A percentile compares a stretch with the other conserved stretches of the same genome.
phyloP scores from a whole-genome alignment of 352 stramenopile genomes.

The Phytophthora rubi region DNA sequence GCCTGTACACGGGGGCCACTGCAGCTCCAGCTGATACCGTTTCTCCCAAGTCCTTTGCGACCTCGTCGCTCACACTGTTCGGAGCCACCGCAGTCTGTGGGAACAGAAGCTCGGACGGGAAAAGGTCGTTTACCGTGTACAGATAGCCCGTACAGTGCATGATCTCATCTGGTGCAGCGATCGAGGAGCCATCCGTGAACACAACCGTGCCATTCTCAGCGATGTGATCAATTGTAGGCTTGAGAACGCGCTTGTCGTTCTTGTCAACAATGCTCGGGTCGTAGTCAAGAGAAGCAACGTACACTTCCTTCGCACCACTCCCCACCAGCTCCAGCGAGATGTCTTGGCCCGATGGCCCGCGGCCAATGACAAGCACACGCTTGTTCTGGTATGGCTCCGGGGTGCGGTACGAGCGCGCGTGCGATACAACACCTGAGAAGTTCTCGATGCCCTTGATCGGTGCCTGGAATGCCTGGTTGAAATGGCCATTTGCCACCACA shows the following conservation, averaged over 20 bases:
- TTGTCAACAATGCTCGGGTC: slow-evolving; percentile 27
- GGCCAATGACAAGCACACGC: slow-evolving; percentile 67
- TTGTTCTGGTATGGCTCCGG: slow-evolving; percentile 46
- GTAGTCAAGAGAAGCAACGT: slow-evolving; percentile 55
- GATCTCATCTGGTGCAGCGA: slow-evolving; percentile 59
- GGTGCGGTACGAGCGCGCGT: slow-evolving; percentile 58
- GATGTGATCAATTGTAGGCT: slow-evolving; percentile 55
- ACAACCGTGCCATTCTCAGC: slow-evolving; percentile 44
- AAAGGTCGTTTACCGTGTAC: slow-evolving; percentile 62
- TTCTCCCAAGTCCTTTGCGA: slow-evolving; percentile 32
- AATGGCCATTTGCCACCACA: slow-evolving; percentile 75
- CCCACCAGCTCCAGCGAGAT: slow-evolving; percentile 70
- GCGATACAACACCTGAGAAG: slow-evolving; percentile 40
- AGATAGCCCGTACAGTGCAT: slow-evolving; percentile 77
- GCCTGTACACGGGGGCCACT: slow-evolving; percentile 74
- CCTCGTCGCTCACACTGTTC: slow-evolving; percentile 23
- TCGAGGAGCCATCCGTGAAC: slow-evolving; percentile 56
- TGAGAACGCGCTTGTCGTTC: slow-evolving; percentile 50
- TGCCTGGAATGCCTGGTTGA: slow-evolving; percentile 54
- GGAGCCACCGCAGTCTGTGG: slow-evolving; percentile 18
- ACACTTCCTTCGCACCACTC: slow-evolving; percentile 45
- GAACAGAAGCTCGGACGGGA: slow-evolving; percentile 51
- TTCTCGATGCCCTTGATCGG: slow-evolving; percentile 59
- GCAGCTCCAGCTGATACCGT: slow-evolving; percentile 30
- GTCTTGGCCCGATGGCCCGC: slow-evolving; percentile 68